Base-by-base conservation (phyloP, 495 filamentous ascomycete genomes). In the Filosporella fistucella region DNA sequence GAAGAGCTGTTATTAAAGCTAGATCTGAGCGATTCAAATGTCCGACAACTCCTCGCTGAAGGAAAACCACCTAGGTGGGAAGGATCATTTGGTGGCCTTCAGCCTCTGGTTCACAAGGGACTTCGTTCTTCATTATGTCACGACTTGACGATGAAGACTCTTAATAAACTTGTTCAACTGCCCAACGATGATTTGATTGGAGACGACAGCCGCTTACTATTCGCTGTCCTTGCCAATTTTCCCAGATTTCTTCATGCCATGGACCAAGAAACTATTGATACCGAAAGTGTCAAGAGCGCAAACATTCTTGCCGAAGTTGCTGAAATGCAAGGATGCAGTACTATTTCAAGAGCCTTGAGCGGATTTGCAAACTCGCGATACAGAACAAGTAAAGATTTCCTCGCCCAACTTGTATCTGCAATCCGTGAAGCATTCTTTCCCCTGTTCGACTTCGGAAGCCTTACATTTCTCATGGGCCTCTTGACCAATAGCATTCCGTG, bases 381-480 rank as follows among this genome's bases (percentile, higher is more conserved):
- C 58, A 76, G 81, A n/a, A 71, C 75, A 1, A 81, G 79, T 51
- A 79, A 79, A 43, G 88, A 93, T 26, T 95, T 96, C 56, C 69
- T 96, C 42, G 63, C 70, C 20, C 83, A 89, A 57, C 78, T 88
- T 12, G 74, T 91, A 26, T 77, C 74, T 8, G 86, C 91, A 20
- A 79, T 96, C 43, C 82, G 84, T 17, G 79, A 84, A 24, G 81
- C 80, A 40, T 96, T 83, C 64, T 86, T 95, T 46, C 88, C 91
- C n/a, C 73, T 77, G 21, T 78, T 86, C 43, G 93, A 99, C 49
- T 85, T 89, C 46, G 77, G 82, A 35, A 85, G 86, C 67, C 66
- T 97, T 3, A 87, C 90, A 0, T 96, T 95, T 70, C 66, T 97
- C 25, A 86, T 99, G 72, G 89, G 93, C 4, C 76, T 96, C 48